Percentiles rank a stretch among this genome's conserved stretches.
These are phyloP conservation scores for Ophiostoma sp. DNA, from an alignment of 2,329 filamentous ascomycete genomes.

Conservation along the genomic window DNA sequence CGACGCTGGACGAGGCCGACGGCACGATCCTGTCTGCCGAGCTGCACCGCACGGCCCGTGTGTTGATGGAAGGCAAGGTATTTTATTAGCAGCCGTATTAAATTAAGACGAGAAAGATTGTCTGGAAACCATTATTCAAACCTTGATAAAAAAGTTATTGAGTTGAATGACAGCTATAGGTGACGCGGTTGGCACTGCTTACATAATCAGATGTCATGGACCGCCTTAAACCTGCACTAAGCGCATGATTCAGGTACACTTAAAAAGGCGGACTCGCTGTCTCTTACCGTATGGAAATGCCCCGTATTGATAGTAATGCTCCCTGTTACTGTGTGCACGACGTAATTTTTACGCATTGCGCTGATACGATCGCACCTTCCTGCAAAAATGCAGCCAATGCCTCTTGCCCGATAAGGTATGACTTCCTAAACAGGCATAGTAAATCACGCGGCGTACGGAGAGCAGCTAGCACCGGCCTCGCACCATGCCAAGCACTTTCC, in stretches of 20 bases:
- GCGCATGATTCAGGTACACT: slow-evolving; percentile 1
- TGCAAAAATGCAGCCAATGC: slow-evolving; percentile 1
- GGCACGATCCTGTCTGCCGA: slow-evolving; percentile 42
- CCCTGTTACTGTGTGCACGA: slow-evolving; percentile 1
- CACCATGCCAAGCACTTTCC: slow-evolving; percentile 11
- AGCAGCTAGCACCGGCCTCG: slow-evolving; percentile 2
- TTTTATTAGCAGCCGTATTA: slow-evolving; percentile 34
- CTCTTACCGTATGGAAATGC: not conserved
- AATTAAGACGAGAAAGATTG: not conserved
- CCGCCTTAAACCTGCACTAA: not conserved
- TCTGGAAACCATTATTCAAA: too few species aligned
- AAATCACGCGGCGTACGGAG: slow-evolving; percentile 12
- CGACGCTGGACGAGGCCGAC: slow-evolving; percentile 33
- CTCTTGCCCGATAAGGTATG: slow-evolving; percentile 18
- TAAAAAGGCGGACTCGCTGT: not conserved
- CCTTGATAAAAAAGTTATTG: not conserved
- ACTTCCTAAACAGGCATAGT: slow-evolving; percentile 17
- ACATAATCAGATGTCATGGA: not conserved
- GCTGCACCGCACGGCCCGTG: slow-evolving; percentile 44
- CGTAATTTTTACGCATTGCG: not conserved
- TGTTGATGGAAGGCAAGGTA: slow-evolving; percentile 47
- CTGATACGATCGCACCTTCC: slow-evolving; percentile 11
- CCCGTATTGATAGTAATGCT: not conserved
- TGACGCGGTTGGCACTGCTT: not conserved
- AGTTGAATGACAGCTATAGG: not conserved